phyloP scores from a whole-genome alignment of 805 yeast species.

The Debaryomyces hansenii region DNA sequence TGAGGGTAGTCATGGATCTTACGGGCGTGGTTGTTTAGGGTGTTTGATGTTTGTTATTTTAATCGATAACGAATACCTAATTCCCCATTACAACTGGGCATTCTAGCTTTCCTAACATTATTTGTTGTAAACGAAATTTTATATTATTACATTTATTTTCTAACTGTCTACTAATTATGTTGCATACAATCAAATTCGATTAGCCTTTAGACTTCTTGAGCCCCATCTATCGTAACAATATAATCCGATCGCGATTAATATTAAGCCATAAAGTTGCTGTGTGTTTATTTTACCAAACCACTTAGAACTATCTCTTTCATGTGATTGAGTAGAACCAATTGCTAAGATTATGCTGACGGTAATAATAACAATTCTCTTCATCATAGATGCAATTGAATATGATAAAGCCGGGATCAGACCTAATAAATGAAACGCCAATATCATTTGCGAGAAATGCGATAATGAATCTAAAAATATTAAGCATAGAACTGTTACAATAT shows the following conservation, averaged over 20 bases:
- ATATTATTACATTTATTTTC: too few relatives aligned
- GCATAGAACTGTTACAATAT: slow-evolving; percentile 41
- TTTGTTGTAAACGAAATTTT: background rate
- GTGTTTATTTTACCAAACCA: slow-evolving; percentile 40
- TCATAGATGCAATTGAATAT: slow-evolving; percentile 81
- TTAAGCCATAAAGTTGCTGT: slow-evolving; percentile 49
- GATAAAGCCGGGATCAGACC: slow-evolving; percentile 83
- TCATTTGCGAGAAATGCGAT: slow-evolving; percentile 76
- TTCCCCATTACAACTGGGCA: slow-evolving; percentile 29
- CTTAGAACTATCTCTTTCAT: slow-evolving; percentile 11
- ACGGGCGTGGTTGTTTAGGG: slow-evolving; percentile 36
- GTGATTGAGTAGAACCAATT: slow-evolving; percentile 50
- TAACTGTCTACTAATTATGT: background rate
- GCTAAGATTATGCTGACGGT: slow-evolving; percentile 64
- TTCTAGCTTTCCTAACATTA: slow-evolving; percentile 44
- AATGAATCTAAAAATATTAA: slow-evolving; percentile 65
- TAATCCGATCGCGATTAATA: slow-evolving; percentile 54
- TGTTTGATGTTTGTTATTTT: background rate
- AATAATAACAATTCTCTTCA: slow-evolving; percentile 85
- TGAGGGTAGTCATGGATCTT: slow-evolving; percentile 41
- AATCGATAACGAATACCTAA: background rate
- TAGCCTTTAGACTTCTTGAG: slow-evolving; percentile 21
- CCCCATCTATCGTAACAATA: slow-evolving; percentile 69
- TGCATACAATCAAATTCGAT: slow-evolving; percentile 1
- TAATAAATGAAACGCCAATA: slow-evolving; percentile 76